phyloP scores from a whole-genome alignment of 1,284 basidiomycete species.

The Cryptococcus sp. region DNA sequence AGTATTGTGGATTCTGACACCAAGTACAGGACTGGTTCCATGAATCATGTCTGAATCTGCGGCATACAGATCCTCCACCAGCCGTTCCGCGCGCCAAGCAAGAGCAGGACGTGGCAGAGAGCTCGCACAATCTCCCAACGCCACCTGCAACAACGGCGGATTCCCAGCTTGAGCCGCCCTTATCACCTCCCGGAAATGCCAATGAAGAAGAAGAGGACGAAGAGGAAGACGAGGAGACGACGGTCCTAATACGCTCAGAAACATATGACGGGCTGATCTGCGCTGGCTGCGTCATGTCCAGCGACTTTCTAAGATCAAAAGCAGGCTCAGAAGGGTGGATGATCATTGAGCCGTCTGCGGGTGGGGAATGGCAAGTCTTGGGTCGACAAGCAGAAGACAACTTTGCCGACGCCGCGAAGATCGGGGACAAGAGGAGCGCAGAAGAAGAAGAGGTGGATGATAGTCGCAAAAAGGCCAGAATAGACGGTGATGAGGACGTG shows the following conservation, averaged over 20 bases:
- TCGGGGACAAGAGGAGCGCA: constrained; percentile 7
- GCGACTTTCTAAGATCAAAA: constrained; percentile 20
- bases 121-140: no score
- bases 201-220: constrained; percentile 24
- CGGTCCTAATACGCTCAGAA: constrained; percentile 45
- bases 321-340: constrained; percentile 48
- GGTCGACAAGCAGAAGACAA: constrained; percentile 18
- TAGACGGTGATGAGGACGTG: constrained; percentile 6
- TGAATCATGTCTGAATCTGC: constrained; percentile 48
- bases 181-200: no score
- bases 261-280: constrained; percentile 51
- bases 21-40: constrained; percentile 48
- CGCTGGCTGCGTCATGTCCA: constrained; percentile 31
- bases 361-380: constrained; percentile 27
- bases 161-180: no score
- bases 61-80: constrained; percentile 1
- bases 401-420: neutral
- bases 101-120: no score
- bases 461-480: constrained; percentile 7
- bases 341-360: constrained; percentile 39
- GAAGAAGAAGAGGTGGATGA: neutral
- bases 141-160: no score
- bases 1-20: neutral
- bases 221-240: constrained; percentile 43
- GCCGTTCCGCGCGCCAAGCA: no score